phyloP scores from a whole-genome alignment of 176 grass and related monocot species.

The Coix lacrymajobi region DNA sequence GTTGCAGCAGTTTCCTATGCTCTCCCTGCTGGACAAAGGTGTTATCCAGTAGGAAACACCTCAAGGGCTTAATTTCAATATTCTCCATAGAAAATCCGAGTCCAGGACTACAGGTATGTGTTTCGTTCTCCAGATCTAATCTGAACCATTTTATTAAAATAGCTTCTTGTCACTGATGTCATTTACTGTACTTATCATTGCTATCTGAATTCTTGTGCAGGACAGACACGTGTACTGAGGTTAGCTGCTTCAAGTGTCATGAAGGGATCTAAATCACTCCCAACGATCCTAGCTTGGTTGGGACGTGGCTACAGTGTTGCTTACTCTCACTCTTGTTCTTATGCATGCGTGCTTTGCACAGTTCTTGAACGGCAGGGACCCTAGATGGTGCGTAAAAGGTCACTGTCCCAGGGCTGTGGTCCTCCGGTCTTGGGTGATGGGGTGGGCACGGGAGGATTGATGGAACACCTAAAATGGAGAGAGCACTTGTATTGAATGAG shows the following conservation, averaged over 20 bases:
- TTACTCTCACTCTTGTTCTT: slow-evolving; percentile 12
- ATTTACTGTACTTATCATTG: not conserved
- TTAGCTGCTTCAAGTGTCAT: not conserved
- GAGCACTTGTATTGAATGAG: slow-evolving; percentile 24
- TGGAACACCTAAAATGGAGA: not conserved
- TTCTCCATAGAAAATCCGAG: not conserved
- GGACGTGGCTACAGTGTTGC: not conserved
- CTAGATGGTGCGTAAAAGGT: not conserved
- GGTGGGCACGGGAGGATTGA: slow-evolving; percentile 1
- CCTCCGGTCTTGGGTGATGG: not conserved
- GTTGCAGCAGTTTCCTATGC: not conserved
- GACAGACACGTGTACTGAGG: not conserved
- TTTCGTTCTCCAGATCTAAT: not conserved
- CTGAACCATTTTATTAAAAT: not conserved
- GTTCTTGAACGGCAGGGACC: not conserved
- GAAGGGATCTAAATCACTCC: not conserved
- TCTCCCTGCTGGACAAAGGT: not conserved
- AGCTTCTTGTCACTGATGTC: not conserved
- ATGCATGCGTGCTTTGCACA: not conserved
- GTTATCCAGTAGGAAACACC: not conserved
- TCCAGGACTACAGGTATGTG: not conserved
- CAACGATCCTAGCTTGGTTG: not conserved
- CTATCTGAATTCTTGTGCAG: slow-evolving; percentile 8
- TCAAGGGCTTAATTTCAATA: not conserved
- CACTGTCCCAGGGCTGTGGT: not conserved